Evolutionary conservation across 192 early-diverging fungal genomes (phyloP).

Genomic region (Backusella australiensis): DNA sequence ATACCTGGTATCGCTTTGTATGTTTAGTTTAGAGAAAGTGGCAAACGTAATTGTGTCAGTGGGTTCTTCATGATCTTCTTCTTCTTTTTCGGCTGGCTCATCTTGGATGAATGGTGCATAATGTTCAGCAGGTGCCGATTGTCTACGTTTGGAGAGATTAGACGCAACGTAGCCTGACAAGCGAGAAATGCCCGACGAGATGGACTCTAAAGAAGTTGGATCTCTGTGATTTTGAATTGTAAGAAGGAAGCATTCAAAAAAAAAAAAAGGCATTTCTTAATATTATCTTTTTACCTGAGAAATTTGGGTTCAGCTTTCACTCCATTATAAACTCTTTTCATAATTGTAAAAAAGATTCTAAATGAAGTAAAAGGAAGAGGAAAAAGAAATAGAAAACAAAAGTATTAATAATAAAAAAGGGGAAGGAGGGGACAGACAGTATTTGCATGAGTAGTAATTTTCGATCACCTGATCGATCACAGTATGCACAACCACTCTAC

Average conservation of each 20-base stretch:
- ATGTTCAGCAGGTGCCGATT: conserved; percentile 7
- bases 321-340: conserved; percentile 19
- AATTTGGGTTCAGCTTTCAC: conserved; percentile 47
- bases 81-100: neutral
- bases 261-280: neutral
- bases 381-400: neutral
- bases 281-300: conserved; percentile 30
- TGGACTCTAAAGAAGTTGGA: conserved; percentile 58
- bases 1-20: conserved; percentile 3
- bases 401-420: neutral
- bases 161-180: conserved; percentile 62
- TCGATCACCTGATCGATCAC: neutral
- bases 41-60: conserved; percentile 24
- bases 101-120: neutral
- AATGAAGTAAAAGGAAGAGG: neutral
- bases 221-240: conserved; percentile 37
- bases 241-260: neutral
- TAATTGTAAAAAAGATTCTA: neutral
- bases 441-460: neutral
- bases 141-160: conserved; percentile 47
- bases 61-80: neutral
- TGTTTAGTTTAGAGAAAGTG: conserved; percentile 14
- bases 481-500: neutral
- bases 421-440: neutral
- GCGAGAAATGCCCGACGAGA: conserved; percentile 60